Percentiles rank a stretch among this genome's conserved stretches.
Conservation (phyloP, 257 asterid species). For the Lycium barbarum region DNA sequence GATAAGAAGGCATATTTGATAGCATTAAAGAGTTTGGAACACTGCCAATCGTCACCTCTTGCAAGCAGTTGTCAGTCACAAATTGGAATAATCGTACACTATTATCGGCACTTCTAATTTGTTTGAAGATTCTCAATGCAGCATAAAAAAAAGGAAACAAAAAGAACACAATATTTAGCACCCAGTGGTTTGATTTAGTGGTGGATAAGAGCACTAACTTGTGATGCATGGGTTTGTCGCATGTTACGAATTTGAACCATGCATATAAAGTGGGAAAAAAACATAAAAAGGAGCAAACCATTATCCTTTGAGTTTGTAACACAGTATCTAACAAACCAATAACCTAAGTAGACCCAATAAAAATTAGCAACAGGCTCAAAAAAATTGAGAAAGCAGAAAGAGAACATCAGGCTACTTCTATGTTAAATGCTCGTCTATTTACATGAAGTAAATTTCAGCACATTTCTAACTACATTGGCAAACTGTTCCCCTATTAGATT, state of each 20-base stretch:
- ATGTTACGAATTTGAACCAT: not conserved
- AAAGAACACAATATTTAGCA: not conserved
- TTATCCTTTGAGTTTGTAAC: not conserved
- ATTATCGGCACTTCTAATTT: no score
- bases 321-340: not conserved
- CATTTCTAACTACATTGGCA: slow-evolving; percentile 5
- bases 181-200: not conserved
- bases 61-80: no score
- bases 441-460: not conserved
- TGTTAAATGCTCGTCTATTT: not conserved
- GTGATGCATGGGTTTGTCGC: not conserved
- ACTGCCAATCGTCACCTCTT: no score
- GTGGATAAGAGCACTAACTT: not conserved
- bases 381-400: not conserved
- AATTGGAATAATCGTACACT: no score
- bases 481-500: not conserved
- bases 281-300: not conserved
- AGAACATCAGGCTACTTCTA: not conserved
- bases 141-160: not conserved
- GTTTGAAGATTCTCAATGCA: no score
- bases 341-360: not conserved
- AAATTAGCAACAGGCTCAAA: not conserved
- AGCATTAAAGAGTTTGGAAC: no score
- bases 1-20: no score
- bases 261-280: not conserved